Percentiles rank a stretch among this genome's conserved stretches.
These are phyloP conservation scores for Trichoderma sp. DNA, from an alignment of 2,329 filamentous ascomycete species.

Conservation along the genomic window DNA sequence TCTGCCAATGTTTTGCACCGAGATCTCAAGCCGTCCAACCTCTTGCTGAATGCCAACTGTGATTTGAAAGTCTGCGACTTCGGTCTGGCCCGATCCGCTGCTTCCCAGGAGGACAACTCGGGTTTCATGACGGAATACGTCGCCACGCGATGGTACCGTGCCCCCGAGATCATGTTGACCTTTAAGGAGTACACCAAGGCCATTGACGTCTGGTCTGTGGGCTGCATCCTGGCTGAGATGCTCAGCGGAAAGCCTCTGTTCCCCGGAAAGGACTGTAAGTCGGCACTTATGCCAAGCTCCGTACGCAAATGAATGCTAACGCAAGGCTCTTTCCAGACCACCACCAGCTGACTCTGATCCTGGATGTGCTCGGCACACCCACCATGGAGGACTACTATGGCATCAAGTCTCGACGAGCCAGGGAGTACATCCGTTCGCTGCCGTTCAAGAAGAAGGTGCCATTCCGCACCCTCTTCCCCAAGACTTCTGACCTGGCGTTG, in stretches of 20 bases:
- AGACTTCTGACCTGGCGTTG: conserved; percentile 95
- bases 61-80: conserved; percentile 99
- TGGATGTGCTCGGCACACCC: conserved; percentile 94
- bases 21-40: conserved; percentile 95
- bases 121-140: conserved; percentile 99
- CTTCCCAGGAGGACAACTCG: conserved; percentile 98
- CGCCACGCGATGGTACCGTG: conserved; percentile 97
- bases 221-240: conserved; percentile 98
- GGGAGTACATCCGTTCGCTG: conserved; percentile 96
- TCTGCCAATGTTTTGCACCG: conserved; percentile 97
- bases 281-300: not conserved
- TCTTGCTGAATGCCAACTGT: conserved; percentile 96
- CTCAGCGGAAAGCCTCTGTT: conserved; percentile 96
- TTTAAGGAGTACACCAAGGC: conserved; percentile 99
- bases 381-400: conserved; percentile 99
- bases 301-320: not conserved
- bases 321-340: conserved; percentile 60
- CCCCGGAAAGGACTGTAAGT: conserved; percentile 95
- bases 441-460: conserved; percentile 99
- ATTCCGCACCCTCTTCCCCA: conserved; percentile 94
- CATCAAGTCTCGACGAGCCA: conserved; percentile 95
- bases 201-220: conserved; percentile 98
- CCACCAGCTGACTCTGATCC: conserved; percentile 93
- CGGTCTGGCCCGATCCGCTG: conserved; percentile 89
- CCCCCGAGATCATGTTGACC: conserved; percentile 98